Evolutionary conservation across 2,329 filamentous ascomycete genomes (phyloP).

Genomic region (Davidsoniella australis): DNA sequence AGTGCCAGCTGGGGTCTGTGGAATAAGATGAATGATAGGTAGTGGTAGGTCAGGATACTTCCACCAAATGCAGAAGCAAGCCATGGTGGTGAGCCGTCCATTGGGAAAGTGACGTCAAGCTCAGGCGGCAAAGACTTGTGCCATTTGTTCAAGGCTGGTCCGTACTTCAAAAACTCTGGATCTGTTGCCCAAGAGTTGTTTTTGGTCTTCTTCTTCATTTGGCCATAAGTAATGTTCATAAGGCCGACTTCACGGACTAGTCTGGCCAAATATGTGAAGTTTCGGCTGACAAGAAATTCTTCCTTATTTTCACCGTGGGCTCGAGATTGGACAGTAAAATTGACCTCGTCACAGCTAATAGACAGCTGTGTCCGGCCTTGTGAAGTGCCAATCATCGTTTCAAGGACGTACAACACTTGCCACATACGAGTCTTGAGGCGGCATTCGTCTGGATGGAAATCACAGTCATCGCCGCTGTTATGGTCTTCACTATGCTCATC

Average conservation of each 20-base stretch:
- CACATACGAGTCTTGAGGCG: slow-evolving; percentile 72
- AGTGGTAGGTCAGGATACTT: slow-evolving; percentile 79
- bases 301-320: slow-evolving; percentile 52
- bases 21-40: slow-evolving; percentile 70
- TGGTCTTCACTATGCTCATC: slow-evolving; percentile 77
- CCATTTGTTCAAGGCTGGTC: slow-evolving; percentile 62
- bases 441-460: slow-evolving; percentile 55
- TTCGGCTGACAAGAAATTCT: slow-evolving; percentile 63
- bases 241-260: slow-evolving; percentile 61
- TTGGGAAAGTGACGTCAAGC: slow-evolving; percentile 58
- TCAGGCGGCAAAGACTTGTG: slow-evolving; percentile 60
- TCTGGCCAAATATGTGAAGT: slow-evolving; percentile 67
- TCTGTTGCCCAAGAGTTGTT: slow-evolving; percentile 62
- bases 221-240: slow-evolving; percentile 59
- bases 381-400: slow-evolving; percentile 83
- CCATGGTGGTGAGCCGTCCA: slow-evolving; percentile 67
- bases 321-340: slow-evolving; percentile 50
- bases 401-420: slow-evolving; percentile 73
- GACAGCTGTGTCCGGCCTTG: slow-evolving; percentile 72
- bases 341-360: slow-evolving; percentile 58
- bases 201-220: slow-evolving; percentile 52
- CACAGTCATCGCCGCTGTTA: slow-evolving; percentile 52
- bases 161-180: slow-evolving; percentile 64
- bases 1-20: slow-evolving; percentile 72
- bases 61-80: slow-evolving; percentile 74